Evolutionary conservation across 2,329 filamentous ascomycete species (phyloP), one percentile per base, ranked within the genome.

Genomic region (Aspergillus chevalieri): DNA sequence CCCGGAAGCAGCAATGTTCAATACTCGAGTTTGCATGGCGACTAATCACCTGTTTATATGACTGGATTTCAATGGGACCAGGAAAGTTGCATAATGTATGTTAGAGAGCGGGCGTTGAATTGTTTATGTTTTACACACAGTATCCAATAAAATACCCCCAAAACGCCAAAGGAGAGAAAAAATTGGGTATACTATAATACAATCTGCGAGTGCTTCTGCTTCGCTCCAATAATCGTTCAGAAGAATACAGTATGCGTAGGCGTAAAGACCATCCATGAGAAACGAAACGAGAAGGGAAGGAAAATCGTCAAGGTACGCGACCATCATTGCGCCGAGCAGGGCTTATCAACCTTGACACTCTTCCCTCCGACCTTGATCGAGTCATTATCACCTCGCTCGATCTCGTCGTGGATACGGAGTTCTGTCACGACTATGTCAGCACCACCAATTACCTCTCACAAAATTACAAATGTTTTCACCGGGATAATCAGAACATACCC

Each of bases 321-420:
- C 22, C 44, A 47, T 30, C 26, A 41, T 56, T 53, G 65, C 49
- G 63, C 69, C 21, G 69, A 69, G 52, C 72, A 74, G 42, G 69
- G 60, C 58, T 73, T 72, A 42, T 70, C 67, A 47, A 71, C 62
- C 59, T 71, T 72, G 34, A 72, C 65, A 15, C 60, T 55, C 57
- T 69, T 59, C 30, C 62, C 60, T 1, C 72, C 76, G 2, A 82
- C 75, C 71, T 91, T 94, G 62, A 96, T 82, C 30, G 85, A 88
- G 60, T 96, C 90, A 65, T 98, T 98, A 71, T 97, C 87, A 47
- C 93, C 90, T 57, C 89, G 79, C 70, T 98, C 92, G 26, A 86
- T 98, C 57, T 95, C 76, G 53, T 95, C 81, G 68, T 97, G 93
- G 71, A 98, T 96, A 46, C 85, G 80, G 50, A 97, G 74, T 65